These are phyloP conservation scores for Amanita polypyramis DNA, from an alignment of 768 basidiomycete species.

Conservation along the genomic window DNA sequence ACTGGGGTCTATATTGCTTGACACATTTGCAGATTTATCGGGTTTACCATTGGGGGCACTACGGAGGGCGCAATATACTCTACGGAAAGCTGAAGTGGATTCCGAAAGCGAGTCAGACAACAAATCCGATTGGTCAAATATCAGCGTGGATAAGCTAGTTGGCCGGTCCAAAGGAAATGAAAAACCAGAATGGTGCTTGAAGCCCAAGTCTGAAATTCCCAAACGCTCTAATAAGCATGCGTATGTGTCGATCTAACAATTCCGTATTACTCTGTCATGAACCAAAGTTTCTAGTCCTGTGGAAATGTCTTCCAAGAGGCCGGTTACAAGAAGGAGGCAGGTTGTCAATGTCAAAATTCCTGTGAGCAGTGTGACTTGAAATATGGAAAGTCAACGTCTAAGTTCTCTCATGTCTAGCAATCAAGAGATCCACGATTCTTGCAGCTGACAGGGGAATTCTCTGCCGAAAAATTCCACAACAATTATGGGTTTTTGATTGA, in stretches of 20 bases:
- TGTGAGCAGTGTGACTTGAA: slow-evolving; percentile 29
- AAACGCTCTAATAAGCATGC: slow-evolving; percentile 79
- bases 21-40: slow-evolving; percentile 38
- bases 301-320: slow-evolving; percentile 77
- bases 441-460: slow-evolving; percentile 58
- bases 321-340: slow-evolving; percentile 61
- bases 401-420: slow-evolving; percentile 35
- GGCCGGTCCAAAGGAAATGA: slow-evolving; percentile 24
- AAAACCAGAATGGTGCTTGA: slow-evolving; percentile 32
- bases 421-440: slow-evolving; percentile 84
- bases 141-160: slow-evolving; percentile 10
- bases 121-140: neutral
- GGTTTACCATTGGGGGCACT: slow-evolving; percentile 54
- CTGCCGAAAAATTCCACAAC: slow-evolving; percentile 49
- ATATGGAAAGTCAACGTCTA: slow-evolving; percentile 1
- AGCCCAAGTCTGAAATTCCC: slow-evolving; percentile 32
- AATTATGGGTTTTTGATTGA: slow-evolving; percentile 70
- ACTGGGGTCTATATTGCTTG: neutral
- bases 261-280: neutral
- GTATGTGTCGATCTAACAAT: slow-evolving; percentile 36
- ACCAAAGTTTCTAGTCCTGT: slow-evolving; percentile 42
- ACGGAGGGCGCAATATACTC: slow-evolving; percentile 49
- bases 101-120: slow-evolving; percentile 25
- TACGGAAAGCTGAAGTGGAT: slow-evolving; percentile 31
- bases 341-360: slow-evolving; percentile 59